Percentiles rank a stretch among this genome's conserved stretches.
These are phyloP conservation scores for Leavenworthia alabamica DNA, from an alignment of 345 rosid species.

Conservation along the genomic window DNA sequence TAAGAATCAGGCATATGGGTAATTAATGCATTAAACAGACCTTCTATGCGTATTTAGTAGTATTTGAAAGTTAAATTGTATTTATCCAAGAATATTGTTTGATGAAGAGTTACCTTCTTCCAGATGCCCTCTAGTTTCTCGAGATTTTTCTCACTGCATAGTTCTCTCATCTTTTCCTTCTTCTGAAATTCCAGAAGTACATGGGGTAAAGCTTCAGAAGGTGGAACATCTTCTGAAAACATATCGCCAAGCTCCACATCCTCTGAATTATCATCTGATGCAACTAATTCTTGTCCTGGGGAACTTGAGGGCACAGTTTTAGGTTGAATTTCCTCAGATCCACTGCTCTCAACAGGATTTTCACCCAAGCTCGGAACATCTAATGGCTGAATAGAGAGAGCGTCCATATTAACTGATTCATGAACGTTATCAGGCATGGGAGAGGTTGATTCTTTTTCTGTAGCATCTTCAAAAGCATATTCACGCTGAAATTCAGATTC, in stretches of 20 bases:
- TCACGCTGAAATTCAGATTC: constrained; percentile 50
- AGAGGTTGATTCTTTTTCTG: constrained; percentile 24
- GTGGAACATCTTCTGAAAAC: constrained; percentile 46
- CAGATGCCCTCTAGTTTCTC: constrained; percentile 79
- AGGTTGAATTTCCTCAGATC: constrained; percentile 32
- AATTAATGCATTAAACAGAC: background rate
- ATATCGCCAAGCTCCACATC: constrained; percentile 67
- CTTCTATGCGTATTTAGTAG: background rate
- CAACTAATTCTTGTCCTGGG: constrained; percentile 28
- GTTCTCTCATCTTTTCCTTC: constrained; percentile 58
- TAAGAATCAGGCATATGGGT: background rate
- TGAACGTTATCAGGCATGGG: constrained; percentile 22
- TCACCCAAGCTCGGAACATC: constrained; percentile 28
- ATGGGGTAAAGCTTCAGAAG: constrained; percentile 36
- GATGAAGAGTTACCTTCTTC: constrained; percentile 64
- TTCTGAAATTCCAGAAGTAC: constrained; percentile 59
- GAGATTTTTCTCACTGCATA: constrained; percentile 53
- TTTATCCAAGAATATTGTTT: background rate
- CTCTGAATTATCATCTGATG: constrained; percentile 33
- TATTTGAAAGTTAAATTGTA: background rate
- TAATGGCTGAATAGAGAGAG: constrained; percentile 11
- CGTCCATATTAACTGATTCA: constrained; percentile 28
- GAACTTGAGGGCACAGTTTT: constrained; percentile 26
- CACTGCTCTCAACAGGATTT: constrained; percentile 30
- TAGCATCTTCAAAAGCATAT: constrained; percentile 15